These are phyloP conservation scores for Alternaria brassicae DNA, from an alignment of 2,329 filamentous ascomycete species.

Conservation along the genomic window DNA sequence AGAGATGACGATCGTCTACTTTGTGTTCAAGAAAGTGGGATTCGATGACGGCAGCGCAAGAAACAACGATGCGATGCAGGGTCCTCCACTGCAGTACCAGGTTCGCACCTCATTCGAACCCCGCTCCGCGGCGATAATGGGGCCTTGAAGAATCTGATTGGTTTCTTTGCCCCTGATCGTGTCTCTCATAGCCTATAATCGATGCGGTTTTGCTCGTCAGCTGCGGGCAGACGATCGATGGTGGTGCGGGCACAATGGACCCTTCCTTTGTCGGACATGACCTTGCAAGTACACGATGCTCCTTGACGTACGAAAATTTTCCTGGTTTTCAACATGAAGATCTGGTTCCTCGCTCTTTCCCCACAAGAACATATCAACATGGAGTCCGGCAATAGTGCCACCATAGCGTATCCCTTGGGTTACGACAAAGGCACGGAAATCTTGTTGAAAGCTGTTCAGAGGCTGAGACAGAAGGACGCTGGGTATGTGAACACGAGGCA, in stretches of 20 bases:
- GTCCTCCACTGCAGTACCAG: slow-evolving; percentile 3
- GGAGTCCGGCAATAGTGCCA: background rate
- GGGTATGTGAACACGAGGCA: slow-evolving; percentile 1
- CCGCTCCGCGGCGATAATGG: slow-evolving; percentile 2
- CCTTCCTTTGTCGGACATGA: background rate
- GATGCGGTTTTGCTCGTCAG: background rate
- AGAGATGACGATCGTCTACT: background rate
- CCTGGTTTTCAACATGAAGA: background rate
- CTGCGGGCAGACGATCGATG: background rate
- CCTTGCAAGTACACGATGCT: background rate
- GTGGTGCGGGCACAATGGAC: background rate
- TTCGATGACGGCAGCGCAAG: slow-evolving; percentile 1
- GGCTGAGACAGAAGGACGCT: background rate
- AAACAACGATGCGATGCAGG: slow-evolving; percentile 5
- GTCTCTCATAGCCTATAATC: background rate
- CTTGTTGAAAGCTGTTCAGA: background rate
- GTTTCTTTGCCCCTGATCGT: background rate
- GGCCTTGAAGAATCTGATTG: background rate
- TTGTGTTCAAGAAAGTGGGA: background rate
- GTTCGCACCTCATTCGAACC: background rate
- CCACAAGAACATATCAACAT: background rate
- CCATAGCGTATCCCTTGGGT: background rate
- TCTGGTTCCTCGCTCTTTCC: background rate
- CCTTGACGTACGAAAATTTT: background rate
- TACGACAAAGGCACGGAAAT: background rate